Percentiles rank a stretch among this genome's conserved stretches.
These are phyloP conservation scores for Alternaria arborescens DNA, from an alignment of 2,329 filamentous ascomycete genomes.

Conservation along the genomic window DNA sequence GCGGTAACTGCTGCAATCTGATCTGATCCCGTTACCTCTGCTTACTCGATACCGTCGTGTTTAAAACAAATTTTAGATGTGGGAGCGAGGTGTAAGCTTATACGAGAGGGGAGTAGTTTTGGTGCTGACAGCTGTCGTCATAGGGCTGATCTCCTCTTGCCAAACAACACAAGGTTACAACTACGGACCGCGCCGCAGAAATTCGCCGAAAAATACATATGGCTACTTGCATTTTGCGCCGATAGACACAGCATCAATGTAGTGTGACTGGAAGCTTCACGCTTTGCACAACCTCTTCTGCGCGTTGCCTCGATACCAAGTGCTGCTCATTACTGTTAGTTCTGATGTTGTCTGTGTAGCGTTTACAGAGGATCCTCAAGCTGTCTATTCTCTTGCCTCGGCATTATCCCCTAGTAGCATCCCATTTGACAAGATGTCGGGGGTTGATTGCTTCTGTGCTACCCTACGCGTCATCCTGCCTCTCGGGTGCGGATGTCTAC, in stretches of 20 bases:
- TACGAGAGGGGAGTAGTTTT: background rate
- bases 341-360: background rate
- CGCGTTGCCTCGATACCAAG: conserved; percentile 8
- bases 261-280: conserved; percentile 22
- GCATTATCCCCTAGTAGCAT: background rate
- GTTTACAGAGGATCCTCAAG: background rate
- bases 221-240: conserved; percentile 6
- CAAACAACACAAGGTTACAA: conserved; percentile 1
- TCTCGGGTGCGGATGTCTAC: conserved; percentile 14
- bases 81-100: background rate
- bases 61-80: background rate
- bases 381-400: background rate
- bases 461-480: conserved; percentile 13
- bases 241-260: conserved; percentile 17
- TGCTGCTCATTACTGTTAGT: background rate
- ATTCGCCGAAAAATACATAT: conserved; percentile 12
- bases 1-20: background rate
- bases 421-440: background rate
- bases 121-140: conserved; percentile 8
- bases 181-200: conserved; percentile 17
- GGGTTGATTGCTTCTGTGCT: background rate
- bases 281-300: conserved; percentile 24
- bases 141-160: conserved; percentile 6
- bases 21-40: background rate
- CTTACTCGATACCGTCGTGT: background rate